These are phyloP conservation scores for Gnomoniopsis sp. DNA, from an alignment of 2,329 filamentous ascomycete genomes.

Conservation along the genomic window DNA sequence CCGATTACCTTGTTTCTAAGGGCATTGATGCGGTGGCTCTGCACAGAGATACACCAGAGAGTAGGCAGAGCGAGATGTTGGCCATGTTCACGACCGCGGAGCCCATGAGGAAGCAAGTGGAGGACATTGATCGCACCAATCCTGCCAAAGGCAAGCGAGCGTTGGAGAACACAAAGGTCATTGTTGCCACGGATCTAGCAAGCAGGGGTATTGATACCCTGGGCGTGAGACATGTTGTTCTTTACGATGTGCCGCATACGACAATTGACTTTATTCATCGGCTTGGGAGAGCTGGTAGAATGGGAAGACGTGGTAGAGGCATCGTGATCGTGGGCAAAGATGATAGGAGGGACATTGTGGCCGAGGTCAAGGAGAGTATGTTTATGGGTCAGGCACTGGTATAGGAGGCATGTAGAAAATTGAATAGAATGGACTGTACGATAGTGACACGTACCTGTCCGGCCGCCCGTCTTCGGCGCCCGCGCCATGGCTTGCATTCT, in stretches of 20 bases:
- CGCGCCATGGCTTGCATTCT: background rate
- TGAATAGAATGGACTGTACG: background rate
- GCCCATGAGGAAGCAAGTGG: slow-evolving; percentile 32
- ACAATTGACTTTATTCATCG: slow-evolving; percentile 98
- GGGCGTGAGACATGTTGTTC: slow-evolving; percentile 82
- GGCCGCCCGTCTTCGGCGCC: background rate
- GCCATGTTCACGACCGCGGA: slow-evolving; percentile 64
- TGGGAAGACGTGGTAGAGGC: slow-evolving; percentile 85
- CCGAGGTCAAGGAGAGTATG: slow-evolving; percentile 88
- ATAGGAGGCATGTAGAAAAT: slow-evolving; percentile 33
- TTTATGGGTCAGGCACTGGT: slow-evolving; percentile 77
- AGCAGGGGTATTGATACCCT: slow-evolving; percentile 93
- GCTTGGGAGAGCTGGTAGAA: slow-evolving; percentile 84
- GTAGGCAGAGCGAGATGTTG: slow-evolving; percentile 73
- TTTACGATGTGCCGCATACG: slow-evolving; percentile 97
- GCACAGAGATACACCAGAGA: slow-evolving; percentile 77
- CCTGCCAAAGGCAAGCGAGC: slow-evolving; percentile 40
- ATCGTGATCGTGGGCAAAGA: slow-evolving; percentile 87
- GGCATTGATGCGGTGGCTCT: slow-evolving; percentile 86
- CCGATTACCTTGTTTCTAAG: slow-evolving; percentile 75
- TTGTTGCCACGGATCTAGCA: slow-evolving; percentile 91
- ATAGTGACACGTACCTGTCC: background rate
- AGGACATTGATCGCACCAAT: slow-evolving; percentile 25
- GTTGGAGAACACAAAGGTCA: slow-evolving; percentile 77
- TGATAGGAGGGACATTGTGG: slow-evolving; percentile 85